phyloP scores from a whole-genome alignment of 148 eudicot species.

The Pouteria glomerata region DNA sequence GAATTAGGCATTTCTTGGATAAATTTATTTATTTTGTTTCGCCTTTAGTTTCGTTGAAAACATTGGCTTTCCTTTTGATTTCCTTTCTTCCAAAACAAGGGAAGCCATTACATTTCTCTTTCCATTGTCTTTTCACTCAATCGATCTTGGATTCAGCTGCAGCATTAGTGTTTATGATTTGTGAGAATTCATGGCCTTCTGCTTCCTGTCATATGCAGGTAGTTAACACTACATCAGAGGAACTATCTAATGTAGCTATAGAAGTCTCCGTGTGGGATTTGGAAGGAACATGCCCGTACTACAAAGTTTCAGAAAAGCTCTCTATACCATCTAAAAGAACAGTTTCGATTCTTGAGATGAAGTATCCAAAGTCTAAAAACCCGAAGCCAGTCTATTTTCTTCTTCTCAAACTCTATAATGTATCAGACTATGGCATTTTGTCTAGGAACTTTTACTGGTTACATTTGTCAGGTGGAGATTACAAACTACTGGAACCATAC shows the following conservation, averaged over 20 bases:
- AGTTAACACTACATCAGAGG: conserved; percentile 71
- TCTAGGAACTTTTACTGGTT: conserved; percentile 96
- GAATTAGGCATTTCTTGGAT: too few species aligned
- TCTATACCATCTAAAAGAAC: conserved; percentile 74
- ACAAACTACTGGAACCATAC: conserved; percentile 73
- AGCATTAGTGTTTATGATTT: background rate
- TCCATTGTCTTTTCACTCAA: too few species aligned
- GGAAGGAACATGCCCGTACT: conserved; percentile 68
- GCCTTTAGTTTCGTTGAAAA: too few species aligned
- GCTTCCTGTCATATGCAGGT: conserved; percentile 36
- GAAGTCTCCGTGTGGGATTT: conserved; percentile 88
- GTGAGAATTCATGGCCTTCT: background rate
- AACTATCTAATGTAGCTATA: conserved; percentile 66
- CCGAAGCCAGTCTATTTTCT: conserved; percentile 83
- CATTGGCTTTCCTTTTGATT: too few species aligned
- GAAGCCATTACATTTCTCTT: too few species aligned
- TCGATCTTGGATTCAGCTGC: too few species aligned
- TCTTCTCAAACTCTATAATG: conserved; percentile 74
- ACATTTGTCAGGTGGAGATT: conserved; percentile 71
- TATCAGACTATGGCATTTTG: conserved; percentile 59
- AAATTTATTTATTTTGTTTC: too few species aligned
- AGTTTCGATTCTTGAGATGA: conserved; percentile 57
- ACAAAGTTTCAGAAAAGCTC: conserved; percentile 55
- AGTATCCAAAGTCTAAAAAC: conserved; percentile 71
- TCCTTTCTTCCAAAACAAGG: too few species aligned